Base-by-base conservation (phyloP, 371 early-diverging fungal genomes). In the Syncephalis fuscata region DNA sequence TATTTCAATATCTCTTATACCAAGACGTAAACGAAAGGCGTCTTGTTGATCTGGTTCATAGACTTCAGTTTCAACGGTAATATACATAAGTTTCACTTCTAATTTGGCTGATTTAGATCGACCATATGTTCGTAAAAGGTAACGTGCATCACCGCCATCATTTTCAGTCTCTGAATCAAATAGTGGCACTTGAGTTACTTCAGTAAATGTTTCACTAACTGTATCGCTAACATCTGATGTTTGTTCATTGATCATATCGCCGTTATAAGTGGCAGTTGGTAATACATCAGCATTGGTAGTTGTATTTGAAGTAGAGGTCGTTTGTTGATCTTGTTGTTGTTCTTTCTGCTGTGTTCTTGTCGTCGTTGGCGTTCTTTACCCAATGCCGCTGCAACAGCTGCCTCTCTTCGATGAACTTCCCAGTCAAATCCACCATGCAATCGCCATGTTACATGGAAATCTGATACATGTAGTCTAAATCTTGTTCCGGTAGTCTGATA, bases 1-100 rank as follows among this genome's bases (percentile, higher is more conserved):
- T 15, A 88, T 71, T 46, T 87, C 87, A 17, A 86, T 52, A 39
- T 85, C 80, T 17, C 66, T 61, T 2, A 88, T 63, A 10, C 51
- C 45, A 0, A 84, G 32, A 1, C 62, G 53, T 5, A 78, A 52
- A 21, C 71, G 67, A 8, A 71, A 60, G 0, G 76, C 75, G 2
- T 60, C 62, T 16, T 61, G 58, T 8, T 70, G 62, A 0, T 63
- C 55, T 2, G 49, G 44, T 0, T 78, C 67, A 61, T 71, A 77
- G 15, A 68, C 36, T 48, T 83, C 76, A 46, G 73, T 66, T 15
- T 74, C 73, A 0, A 78, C 25, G 20, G 65, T 68, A 10, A 82
- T 37, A 15, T 57, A 62, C 3, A 69, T 63, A 1, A 74, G 51
- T 40, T 66, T 64, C 15, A 82, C 61, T 48, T 85, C 82, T 1